phyloP scores from a whole-genome alignment of 2,329 filamentous ascomycete species.

The Laburnicola sp. region DNA sequence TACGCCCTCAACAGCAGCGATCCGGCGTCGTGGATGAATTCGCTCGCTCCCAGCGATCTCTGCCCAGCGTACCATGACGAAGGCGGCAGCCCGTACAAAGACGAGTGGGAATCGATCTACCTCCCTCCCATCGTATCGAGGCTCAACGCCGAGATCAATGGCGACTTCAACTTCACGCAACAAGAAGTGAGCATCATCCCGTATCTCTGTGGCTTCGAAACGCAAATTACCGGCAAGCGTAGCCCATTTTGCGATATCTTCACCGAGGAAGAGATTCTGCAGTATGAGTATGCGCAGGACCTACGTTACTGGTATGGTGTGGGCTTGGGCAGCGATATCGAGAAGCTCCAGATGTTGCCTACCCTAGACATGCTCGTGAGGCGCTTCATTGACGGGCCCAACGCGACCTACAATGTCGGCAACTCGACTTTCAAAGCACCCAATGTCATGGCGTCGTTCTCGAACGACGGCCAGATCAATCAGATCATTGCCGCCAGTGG shows the following conservation, averaged over 20 bases:
- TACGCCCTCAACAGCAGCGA: slow-evolving; percentile 61
- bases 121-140: slow-evolving; percentile 58
- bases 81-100: slow-evolving; percentile 53
- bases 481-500: slow-evolving; percentile 63
- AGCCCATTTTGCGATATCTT: slow-evolving; percentile 67
- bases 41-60: slow-evolving; percentile 64
- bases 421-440: slow-evolving; percentile 56
- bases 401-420: slow-evolving; percentile 51
- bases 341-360: slow-evolving; percentile 64
- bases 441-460: slow-evolving; percentile 62
- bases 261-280: slow-evolving; percentile 62
- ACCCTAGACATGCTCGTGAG: slow-evolving; percentile 59
- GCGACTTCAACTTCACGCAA: slow-evolving; percentile 58
- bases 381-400: slow-evolving; percentile 58
- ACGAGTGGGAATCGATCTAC: slow-evolving; percentile 56
- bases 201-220: slow-evolving; percentile 73
- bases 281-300: slow-evolving; percentile 70
- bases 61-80: slow-evolving; percentile 63
- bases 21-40: slow-evolving; percentile 62
- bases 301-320: slow-evolving; percentile 69
- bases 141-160: slow-evolving; percentile 58
- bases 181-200: slow-evolving; percentile 62
- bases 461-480: slow-evolving; percentile 68
- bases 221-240: slow-evolving; percentile 62
- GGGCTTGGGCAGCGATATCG: slow-evolving; percentile 59